phyloP scores from a whole-genome alignment of 805 yeast genomes.

The Kazachstania bromeliacearum region DNA sequence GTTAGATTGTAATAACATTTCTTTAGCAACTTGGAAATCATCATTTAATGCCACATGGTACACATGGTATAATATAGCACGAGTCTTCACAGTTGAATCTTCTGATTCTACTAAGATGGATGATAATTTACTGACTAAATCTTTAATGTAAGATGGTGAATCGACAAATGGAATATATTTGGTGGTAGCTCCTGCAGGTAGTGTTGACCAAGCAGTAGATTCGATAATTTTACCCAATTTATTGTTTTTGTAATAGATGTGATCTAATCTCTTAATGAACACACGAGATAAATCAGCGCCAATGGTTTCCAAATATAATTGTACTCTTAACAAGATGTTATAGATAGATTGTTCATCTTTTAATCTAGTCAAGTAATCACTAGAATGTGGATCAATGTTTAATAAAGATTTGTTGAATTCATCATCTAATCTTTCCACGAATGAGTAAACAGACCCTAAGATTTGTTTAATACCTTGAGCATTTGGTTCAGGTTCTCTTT shows the following conservation, averaged over 20 bases:
- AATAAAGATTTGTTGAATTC: constrained; percentile 85
- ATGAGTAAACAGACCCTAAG: constrained; percentile 75
- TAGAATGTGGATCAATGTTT: constrained; percentile 87
- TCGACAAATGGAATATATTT: constrained; percentile 23
- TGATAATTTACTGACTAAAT: constrained; percentile 56
- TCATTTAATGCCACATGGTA: constrained; percentile 88
- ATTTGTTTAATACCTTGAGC: constrained; percentile 61
- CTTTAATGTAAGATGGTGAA: constrained; percentile 37
- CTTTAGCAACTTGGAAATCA: constrained; percentile 76
- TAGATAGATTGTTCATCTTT: constrained; percentile 78
- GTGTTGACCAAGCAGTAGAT: constrained; percentile 58
- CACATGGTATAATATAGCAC: constrained; percentile 75
- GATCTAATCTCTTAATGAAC: constrained; percentile 77
- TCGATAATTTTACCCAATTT: constrained; percentile 64
- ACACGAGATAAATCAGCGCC: constrained; percentile 58
- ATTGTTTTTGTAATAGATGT: constrained; percentile 84
- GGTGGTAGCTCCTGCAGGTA: constrained; percentile 23
- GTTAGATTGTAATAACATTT: constrained; percentile 78
- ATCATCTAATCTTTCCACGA: constrained; percentile 89
- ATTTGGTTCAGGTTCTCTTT: constrained; percentile 58
- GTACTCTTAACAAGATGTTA: constrained; percentile 70
- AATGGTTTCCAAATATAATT: constrained; percentile 68
- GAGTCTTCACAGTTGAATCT: constrained; percentile 62
- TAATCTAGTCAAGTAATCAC: constrained; percentile 84
- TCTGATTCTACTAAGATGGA: constrained; percentile 56